A percentile compares a stretch with the other conserved stretches of the same genome.
phyloP scores from a whole-genome alignment of 306 rosid genomes.

The Hippophae rhamnoides region DNA sequence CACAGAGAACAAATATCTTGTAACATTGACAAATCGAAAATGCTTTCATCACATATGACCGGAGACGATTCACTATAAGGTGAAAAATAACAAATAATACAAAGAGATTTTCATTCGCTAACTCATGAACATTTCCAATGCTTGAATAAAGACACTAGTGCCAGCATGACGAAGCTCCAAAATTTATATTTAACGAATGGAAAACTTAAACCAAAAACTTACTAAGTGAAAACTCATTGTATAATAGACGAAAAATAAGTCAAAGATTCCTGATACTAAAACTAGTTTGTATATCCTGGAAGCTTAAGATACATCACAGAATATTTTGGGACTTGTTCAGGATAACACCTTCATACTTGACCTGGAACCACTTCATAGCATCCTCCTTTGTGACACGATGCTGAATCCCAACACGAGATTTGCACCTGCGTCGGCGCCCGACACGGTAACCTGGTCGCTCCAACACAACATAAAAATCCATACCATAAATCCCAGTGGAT shows the following conservation, averaged over 20 bases:
- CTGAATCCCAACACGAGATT: constrained; percentile 71
- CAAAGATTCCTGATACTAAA: constrained; percentile 22
- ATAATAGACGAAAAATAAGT: constrained; percentile 8
- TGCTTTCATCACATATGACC: too few relatives aligned
- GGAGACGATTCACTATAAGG: too few relatives aligned
- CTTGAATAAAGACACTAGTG: too few relatives aligned
- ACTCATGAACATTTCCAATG: too few relatives aligned
- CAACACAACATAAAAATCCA: constrained; percentile 72
- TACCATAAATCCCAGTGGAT: constrained; percentile 79
- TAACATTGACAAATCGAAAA: too few relatives aligned
- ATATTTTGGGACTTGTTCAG: constrained; percentile 68
- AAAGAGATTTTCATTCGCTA: too few relatives aligned
- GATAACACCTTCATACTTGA: constrained; percentile 81
- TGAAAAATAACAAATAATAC: too few relatives aligned
- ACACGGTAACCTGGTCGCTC: constrained; percentile 86
- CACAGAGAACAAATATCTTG: too few relatives aligned
- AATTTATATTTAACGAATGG: too few relatives aligned
- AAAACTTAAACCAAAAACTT: too few relatives aligned
- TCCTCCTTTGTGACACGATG: constrained; percentile 82
- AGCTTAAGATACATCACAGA: constrained; percentile 21
- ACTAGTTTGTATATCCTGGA: constrained; percentile 9
- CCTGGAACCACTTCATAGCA: constrained; percentile 93
- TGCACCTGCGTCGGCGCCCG: constrained; percentile 77
- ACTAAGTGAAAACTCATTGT: too few relatives aligned
- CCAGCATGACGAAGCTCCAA: too few relatives aligned